A percentile compares a stretch with the other conserved stretches of the same genome.
Conservation (phyloP, 1,284 basidiomycete species). For the Boletus smithii region DNA sequence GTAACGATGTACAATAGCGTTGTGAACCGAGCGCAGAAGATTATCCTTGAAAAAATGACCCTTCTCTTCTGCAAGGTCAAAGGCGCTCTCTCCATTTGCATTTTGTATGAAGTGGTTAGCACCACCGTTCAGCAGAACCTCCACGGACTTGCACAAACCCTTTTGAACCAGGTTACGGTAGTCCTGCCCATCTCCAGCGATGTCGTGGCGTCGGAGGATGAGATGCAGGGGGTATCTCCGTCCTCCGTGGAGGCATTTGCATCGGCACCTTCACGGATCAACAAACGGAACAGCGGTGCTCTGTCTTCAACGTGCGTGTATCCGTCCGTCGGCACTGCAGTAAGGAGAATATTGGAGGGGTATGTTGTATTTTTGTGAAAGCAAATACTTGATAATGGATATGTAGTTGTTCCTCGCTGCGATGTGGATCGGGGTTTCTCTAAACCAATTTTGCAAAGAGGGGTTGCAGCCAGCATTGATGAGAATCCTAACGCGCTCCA, state of each 20-base stretch:
- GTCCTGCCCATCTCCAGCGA: neutral
- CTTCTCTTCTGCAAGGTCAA: slow-evolving; percentile 4
- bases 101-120: slow-evolving; percentile 4
- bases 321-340: too few relatives aligned
- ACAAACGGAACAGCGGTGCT: neutral
- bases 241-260: neutral
- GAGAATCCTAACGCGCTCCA: neutral
- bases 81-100: neutral
- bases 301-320: too few relatives aligned
- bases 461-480: slow-evolving; percentile 6
- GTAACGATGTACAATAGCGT: neutral
- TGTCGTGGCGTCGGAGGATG: neutral
- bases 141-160: neutral
- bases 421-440: slow-evolving; percentile 1
- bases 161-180: too few relatives aligned
- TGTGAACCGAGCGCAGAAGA: slow-evolving; percentile 3
- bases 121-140: slow-evolving; percentile 5
- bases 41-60: slow-evolving; percentile 1
- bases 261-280: slow-evolving; percentile 2
- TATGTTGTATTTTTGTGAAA: neutral
- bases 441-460: neutral
- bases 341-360: slow-evolving; percentile 4
- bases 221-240: neutral
- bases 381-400: neutral
- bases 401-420: neutral